Evolutionary conservation across 352 stramenopile genomes (phyloP).

Genomic region (Phytophthora ramorum): DNA sequence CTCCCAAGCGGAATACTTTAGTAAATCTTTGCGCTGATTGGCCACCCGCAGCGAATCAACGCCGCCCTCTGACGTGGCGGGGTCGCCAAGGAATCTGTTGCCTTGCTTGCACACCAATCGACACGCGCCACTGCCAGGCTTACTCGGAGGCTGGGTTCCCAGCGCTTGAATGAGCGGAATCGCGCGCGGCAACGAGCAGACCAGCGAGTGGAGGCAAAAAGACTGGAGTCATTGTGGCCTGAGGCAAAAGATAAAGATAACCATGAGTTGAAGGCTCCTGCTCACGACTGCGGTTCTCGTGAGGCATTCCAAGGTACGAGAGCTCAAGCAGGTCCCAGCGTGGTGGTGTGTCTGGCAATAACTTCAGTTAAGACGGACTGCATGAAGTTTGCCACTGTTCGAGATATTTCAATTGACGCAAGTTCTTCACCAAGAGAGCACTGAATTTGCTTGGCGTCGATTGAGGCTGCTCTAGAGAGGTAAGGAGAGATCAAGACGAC

Average conservation of each 20-base stretch:
- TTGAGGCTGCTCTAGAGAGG: too few relatives aligned
- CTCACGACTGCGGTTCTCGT: too few relatives aligned
- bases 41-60: constrained; percentile 18
- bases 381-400: too few relatives aligned
- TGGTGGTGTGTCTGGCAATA: too few relatives aligned
- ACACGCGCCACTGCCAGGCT: neutral
- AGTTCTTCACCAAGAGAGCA: too few relatives aligned
- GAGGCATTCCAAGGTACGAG: neutral
- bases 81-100: constrained; percentile 20
- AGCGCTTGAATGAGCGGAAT: neutral
- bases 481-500: neutral
- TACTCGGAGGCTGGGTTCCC: neutral
- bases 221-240: too few relatives aligned
- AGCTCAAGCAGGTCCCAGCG: neutral
- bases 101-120: constrained; percentile 15
- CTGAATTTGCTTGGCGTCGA: neutral
- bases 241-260: neutral
- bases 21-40: constrained; percentile 20
- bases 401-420: too few relatives aligned
- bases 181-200: neutral
- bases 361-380: too few relatives aligned
- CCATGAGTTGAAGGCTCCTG: neutral
- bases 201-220: too few relatives aligned
- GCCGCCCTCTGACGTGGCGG: constrained; percentile 26
- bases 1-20: constrained; percentile 34